Conservation (phyloP, 2,329 filamentous ascomycete species). For the Alternaria ethzedia region DNA sequence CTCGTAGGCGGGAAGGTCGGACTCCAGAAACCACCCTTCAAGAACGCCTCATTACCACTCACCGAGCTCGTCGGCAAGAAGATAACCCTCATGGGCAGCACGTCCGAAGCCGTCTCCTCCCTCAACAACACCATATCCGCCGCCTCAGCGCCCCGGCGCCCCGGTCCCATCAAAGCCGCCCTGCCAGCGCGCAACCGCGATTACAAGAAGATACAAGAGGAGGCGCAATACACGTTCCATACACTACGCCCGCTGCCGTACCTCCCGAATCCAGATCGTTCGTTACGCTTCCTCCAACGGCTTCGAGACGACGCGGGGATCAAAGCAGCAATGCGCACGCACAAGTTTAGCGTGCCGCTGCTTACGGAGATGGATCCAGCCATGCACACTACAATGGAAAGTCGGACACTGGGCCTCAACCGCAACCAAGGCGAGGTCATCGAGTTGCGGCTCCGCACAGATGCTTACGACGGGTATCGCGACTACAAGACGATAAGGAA, state of each 20-base stretch:
- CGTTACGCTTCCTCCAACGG: conserved; percentile 73
- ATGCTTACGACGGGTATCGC: conserved; percentile 90
- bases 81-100: conserved; percentile 70
- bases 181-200: conserved; percentile 50
- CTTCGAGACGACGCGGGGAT: conserved; percentile 86
- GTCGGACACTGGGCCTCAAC: conserved; percentile 87
- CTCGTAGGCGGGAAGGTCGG: conserved; percentile 69
- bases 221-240: conserved; percentile 79
- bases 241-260: conserved; percentile 76
- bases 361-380: conserved; percentile 96
- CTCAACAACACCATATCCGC: conserved; percentile 53
- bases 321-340: conserved; percentile 79
- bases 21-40: conserved; percentile 69
- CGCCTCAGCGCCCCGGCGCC: conserved; percentile 49
- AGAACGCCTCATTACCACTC: conserved; percentile 61
- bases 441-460: conserved; percentile 87
- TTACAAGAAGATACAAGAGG: conserved; percentile 60
- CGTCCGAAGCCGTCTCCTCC: conserved; percentile 64
- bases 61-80: conserved; percentile 62
- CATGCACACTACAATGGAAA: conserved; percentile 78
- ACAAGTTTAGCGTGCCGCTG: conserved; percentile 82
- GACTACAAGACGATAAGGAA: conserved; percentile 91
- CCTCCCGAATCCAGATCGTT: conserved; percentile 76
- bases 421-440: conserved; percentile 88
- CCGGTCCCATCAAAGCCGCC: conserved; percentile 50